Conservation (phyloP, 2,329 filamentous ascomycete species). For the Cercospora beticola region DNA sequence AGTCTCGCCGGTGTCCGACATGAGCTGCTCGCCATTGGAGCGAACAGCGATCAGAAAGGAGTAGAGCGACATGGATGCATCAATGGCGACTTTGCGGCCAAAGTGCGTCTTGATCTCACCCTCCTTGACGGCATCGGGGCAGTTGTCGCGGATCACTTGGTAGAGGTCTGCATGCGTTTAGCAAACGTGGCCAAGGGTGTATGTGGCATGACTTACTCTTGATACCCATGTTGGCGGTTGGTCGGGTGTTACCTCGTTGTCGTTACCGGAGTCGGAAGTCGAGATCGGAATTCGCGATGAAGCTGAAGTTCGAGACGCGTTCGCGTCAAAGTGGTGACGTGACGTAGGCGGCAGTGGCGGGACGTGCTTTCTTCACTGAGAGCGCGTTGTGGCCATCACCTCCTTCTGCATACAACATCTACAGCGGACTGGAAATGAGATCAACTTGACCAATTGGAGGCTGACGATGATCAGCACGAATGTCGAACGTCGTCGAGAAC, state of each 20-base stretch:
- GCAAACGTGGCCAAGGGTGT: background rate
- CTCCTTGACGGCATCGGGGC: conserved; percentile 91
- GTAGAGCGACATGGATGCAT: conserved; percentile 91
- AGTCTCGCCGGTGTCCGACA: conserved; percentile 90
- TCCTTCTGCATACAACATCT: background rate
- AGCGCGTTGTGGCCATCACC: background rate
- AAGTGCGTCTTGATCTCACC: conserved; percentile 99
- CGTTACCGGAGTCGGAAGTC: background rate
- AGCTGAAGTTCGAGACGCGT: conserved; percentile 9
- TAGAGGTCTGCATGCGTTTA: conserved; percentile 39
- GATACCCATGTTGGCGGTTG: conserved; percentile 38
- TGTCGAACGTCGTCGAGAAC: background rate
- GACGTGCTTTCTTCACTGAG: background rate
- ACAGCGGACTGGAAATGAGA: background rate
- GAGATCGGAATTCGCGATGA: background rate
- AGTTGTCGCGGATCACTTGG: conserved; percentile 60
- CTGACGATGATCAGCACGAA: background rate
- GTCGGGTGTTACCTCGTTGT: conserved; percentile 2
- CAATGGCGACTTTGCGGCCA: conserved; percentile 75
- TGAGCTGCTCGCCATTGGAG: conserved; percentile 94
- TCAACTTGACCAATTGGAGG: background rate
- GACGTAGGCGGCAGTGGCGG: background rate
- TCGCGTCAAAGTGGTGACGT: conserved; percentile 18
- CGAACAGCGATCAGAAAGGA: conserved; percentile 97
- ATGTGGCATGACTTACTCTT: conserved; percentile 33